Evolutionary conservation across 768 basidiomycete species (phyloP).

Genomic region (Tylopilus balloui): DNA sequence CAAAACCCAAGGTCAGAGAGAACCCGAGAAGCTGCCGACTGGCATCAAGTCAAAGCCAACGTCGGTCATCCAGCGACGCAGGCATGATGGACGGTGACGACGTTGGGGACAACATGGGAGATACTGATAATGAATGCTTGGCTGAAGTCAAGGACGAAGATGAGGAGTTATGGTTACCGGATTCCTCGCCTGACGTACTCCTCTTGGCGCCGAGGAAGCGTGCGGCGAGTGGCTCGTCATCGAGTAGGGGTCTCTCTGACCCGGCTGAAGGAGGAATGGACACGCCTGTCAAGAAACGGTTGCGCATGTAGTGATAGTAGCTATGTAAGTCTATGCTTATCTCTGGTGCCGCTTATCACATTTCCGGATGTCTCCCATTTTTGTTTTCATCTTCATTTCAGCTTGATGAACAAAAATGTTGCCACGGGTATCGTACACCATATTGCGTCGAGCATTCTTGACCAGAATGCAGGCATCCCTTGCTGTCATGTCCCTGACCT

Average conservation of each 20-base stretch:
- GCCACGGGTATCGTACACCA: too few relatives aligned
- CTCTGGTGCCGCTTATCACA: neutral
- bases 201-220: slow-evolving; percentile 30
- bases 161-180: slow-evolving; percentile 40
- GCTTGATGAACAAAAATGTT: too few relatives aligned
- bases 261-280: slow-evolving; percentile 8
- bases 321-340: slow-evolving; percentile 3
- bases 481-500: too few relatives aligned
- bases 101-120: neutral
- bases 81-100: neutral
- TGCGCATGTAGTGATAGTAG: slow-evolving; percentile 8
- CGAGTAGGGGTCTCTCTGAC: slow-evolving; percentile 21
- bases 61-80: slow-evolving; percentile 1
- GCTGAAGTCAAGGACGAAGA: slow-evolving; percentile 21
- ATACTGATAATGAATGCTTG: slow-evolving; percentile 6
- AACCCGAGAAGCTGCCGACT: slow-evolving; percentile 4
- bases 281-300: slow-evolving; percentile 27
- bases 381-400: too few relatives aligned
- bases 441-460: too few relatives aligned
- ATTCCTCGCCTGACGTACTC: slow-evolving; percentile 41
- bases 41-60: slow-evolving; percentile 8
- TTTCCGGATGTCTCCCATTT: neutral
- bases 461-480: too few relatives aligned
- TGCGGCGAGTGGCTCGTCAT: slow-evolving; percentile 23
- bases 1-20: slow-evolving; percentile 31